Evolutionary conservation across 495 filamentous ascomycete genomes (phyloP), one percentile per base, ranked within the genome.

Genomic region (Geopyxis carbonaria): DNA sequence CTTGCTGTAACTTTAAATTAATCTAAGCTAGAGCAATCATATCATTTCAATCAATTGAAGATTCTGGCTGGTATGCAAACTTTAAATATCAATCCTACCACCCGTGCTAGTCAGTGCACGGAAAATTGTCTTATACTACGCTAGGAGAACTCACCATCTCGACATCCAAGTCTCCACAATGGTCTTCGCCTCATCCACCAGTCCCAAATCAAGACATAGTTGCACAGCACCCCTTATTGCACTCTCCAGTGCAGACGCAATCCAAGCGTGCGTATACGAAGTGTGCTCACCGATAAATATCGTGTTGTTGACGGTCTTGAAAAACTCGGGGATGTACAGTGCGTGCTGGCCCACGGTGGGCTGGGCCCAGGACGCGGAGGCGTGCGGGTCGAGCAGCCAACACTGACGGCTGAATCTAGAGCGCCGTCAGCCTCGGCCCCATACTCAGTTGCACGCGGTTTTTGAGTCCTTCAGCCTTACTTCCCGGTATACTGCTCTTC

Each of bases 201-300:
- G 50, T 0, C 76, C 76, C 40, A 78, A 62, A 46, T 78, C 72
- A 1, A 80, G 62, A 43, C 78, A 53, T 38, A 78, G 44, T 50
- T 80, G 76, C 11, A 73, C 68, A 5, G 68, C 69, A 0, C 75
- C 76, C 0, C 76, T 59, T 15, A 79, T 72, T 0, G 71, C 76
- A 14, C 68, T 73, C 51, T 80, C 75, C 20, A 80, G 54, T 4
- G 75, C 75, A 2, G 67, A 68, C 18, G 73, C 71, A 32, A 80
- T 78, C 76, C 76, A 80, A 3, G 74, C 74, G 50, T 79, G 75
- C n/a, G 76, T 79, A 55, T 76, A 79, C 32, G 67, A 70, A 0
- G 75, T 80, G 51, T 79, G 75, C 57, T 80, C 75, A 11, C 76
- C 76, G 3, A 79, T 61, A 36, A 79, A 79, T 25, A 80, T 69